Evolutionary conservation across 495 filamentous ascomycete genomes (phyloP).

Genomic region (Venustampulla echinocandica): DNA sequence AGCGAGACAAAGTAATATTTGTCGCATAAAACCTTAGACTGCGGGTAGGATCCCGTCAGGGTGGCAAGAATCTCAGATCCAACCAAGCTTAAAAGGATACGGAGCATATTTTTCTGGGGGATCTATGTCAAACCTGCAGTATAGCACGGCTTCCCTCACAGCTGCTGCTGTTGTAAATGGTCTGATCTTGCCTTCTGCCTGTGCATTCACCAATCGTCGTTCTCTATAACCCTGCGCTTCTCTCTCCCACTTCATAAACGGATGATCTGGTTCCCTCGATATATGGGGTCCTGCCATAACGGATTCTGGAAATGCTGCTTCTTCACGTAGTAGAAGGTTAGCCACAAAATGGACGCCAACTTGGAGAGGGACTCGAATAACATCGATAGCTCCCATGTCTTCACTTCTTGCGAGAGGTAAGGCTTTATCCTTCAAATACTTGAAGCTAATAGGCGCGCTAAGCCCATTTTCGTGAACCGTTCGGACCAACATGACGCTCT

Average conservation of each 20-base stretch:
- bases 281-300: slow-evolving; percentile 12
- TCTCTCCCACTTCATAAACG: slow-evolving; percentile 18
- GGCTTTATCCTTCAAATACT: slow-evolving; percentile 18
- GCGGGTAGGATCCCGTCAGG: neutral
- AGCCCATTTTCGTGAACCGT: slow-evolving; percentile 22
- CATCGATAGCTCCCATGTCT: slow-evolving; percentile 14
- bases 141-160: slow-evolving; percentile 16
- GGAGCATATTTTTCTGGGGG: slow-evolving; percentile 3
- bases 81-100: slow-evolving; percentile 12
- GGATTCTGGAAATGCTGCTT: slow-evolving; percentile 16
- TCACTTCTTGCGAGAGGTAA: slow-evolving; percentile 17
- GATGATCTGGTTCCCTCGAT: slow-evolving; percentile 16
- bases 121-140: slow-evolving; percentile 9
- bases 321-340: slow-evolving; percentile 15
- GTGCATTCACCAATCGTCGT: slow-evolving; percentile 12
- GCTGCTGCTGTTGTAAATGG: slow-evolving; percentile 15
- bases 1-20: neutral
- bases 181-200: slow-evolving; percentile 12
- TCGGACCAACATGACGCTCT: slow-evolving; percentile 19
- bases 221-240: slow-evolving; percentile 13
- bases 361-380: slow-evolving; percentile 16
- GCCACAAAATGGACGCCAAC: slow-evolving; percentile 15
- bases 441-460: slow-evolving; percentile 25
- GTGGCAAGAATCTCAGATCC: slow-evolving; percentile 12
- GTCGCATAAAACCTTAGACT: neutral